These are phyloP conservation scores for Hamigera avellanea DNA, from an alignment of 495 filamentous ascomycete genomes.

Conservation along the genomic window DNA sequence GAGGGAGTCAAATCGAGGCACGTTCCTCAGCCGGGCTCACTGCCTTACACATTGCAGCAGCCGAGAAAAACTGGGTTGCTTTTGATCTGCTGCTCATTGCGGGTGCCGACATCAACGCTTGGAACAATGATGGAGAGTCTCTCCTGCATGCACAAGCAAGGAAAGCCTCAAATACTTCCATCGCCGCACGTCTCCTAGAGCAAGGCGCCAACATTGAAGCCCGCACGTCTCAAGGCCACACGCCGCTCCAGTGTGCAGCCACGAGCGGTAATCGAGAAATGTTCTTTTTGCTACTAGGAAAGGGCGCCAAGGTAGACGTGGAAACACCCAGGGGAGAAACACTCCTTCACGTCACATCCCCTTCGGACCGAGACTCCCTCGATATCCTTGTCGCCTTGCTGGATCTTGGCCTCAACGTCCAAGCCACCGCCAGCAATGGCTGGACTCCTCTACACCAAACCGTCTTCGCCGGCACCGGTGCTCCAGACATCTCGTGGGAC, in stretches of 20 bases:
- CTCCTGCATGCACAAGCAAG: constrained; percentile 20
- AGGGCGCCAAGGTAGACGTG: constrained; percentile 17
- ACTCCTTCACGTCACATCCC: constrained; percentile 18
- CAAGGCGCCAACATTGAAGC: constrained; percentile 25
- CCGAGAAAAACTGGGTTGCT: constrained; percentile 16
- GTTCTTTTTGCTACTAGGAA: constrained; percentile 14
- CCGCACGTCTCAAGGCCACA: constrained; percentile 17
- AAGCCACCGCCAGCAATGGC: constrained; percentile 12
- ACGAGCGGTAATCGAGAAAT: constrained; percentile 15
- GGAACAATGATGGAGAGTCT: constrained; percentile 16
- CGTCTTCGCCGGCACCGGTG: constrained; percentile 10
- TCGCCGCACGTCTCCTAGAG: constrained; percentile 12
- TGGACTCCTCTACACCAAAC: constrained; percentile 20
- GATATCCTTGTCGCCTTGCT: constrained; percentile 18
- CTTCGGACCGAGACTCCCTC: constrained; percentile 12
- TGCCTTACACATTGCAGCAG: constrained; percentile 17
- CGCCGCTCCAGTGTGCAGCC: constrained; percentile 24
- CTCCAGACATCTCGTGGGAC: constrained; percentile 7
- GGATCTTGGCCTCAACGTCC: constrained; percentile 5
- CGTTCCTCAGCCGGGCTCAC: constrained; percentile 12
- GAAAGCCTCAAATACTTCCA: not conserved
- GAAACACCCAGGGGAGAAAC: constrained; percentile 18
- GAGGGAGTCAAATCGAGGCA: constrained; percentile 11
- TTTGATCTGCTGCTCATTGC: constrained; percentile 21
- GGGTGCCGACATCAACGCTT: constrained; percentile 23